A percentile compares a stretch with the other conserved stretches of the same genome.
phyloP scores from a whole-genome alignment of 768 basidiomycete species.

The Mycena alexandri region DNA sequence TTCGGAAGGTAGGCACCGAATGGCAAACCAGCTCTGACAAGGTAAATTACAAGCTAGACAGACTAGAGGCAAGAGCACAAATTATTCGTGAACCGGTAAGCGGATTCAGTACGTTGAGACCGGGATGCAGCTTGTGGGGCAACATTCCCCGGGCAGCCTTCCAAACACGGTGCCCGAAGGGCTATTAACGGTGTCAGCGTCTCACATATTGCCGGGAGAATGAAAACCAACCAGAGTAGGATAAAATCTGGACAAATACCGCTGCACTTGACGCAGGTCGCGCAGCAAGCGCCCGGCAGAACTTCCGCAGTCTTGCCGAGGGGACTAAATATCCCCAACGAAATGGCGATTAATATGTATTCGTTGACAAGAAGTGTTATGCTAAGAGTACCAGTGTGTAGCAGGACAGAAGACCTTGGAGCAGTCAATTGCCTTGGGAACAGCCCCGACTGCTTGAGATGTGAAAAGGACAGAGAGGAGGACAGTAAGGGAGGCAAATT shows the following conservation, averaged over 20 bases:
- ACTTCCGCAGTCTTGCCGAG: no score
- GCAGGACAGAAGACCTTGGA: slow-evolving; percentile 26
- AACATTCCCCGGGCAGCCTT: slow-evolving; percentile 26
- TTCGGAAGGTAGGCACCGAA: no score
- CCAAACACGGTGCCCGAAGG: slow-evolving; percentile 27
- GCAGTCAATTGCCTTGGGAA: slow-evolving; percentile 22
- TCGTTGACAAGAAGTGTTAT: slow-evolving; percentile 22
- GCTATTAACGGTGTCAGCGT: slow-evolving; percentile 25
- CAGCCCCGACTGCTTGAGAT: slow-evolving; percentile 25
- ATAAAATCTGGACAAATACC: no score
- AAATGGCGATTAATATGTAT: slow-evolving; percentile 26
- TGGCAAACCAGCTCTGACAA: no score
- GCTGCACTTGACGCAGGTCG: no score
- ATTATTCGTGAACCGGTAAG: no score
- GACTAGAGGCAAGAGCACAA: no score
- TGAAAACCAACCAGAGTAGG: no score
- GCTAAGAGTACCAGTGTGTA: slow-evolving; percentile 22
- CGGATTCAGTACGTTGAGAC: no score
- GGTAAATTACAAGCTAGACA: no score
- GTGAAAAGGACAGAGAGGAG: slow-evolving; percentile 27
- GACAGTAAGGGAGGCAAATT: no score
- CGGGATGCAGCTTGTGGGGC: slow-evolving; percentile 29
- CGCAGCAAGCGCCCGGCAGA: slow-evolving; percentile 26
- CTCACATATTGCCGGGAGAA: no score
- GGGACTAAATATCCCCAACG: slow-evolving; percentile 25